These are phyloP conservation scores for Beauveria asiatica DNA, from an alignment of 2,329 filamentous ascomycete species.

Conservation along the genomic window DNA sequence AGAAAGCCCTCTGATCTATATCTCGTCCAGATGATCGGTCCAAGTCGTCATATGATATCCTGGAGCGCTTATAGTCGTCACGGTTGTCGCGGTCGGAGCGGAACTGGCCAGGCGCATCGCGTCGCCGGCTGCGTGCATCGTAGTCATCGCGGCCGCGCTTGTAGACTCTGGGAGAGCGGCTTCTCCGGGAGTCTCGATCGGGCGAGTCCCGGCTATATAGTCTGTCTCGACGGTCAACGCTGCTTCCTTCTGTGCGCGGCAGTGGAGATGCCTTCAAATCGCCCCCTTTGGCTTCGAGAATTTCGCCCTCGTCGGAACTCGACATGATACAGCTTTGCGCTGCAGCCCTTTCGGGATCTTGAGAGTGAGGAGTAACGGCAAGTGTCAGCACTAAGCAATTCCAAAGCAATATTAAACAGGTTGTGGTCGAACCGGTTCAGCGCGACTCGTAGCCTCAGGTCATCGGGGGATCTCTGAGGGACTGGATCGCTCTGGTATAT, in stretches of 20 bases:
- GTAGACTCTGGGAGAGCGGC: constrained; percentile 54
- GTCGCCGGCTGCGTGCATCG: constrained; percentile 36
- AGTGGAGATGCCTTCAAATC: constrained; percentile 80
- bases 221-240: constrained; percentile 92
- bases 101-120: constrained; percentile 49
- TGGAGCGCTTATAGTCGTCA: constrained; percentile 38
- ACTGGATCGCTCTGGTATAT: neutral
- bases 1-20: constrained; percentile 31
- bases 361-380: constrained; percentile 15
- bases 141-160: constrained; percentile 59
- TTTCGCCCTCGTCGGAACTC: constrained; percentile 82
- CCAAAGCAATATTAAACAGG: constrained; percentile 21
- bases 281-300: constrained; percentile 61
- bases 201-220: constrained; percentile 53
- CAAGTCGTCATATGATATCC: constrained; percentile 47
- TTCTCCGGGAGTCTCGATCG: constrained; percentile 44
- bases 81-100: constrained; percentile 55
- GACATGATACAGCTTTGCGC: constrained; percentile 25
- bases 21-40: constrained; percentile 37
- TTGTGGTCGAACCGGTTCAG: constrained; percentile 36
- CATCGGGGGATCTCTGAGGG: constrained; percentile 15
- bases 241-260: constrained; percentile 64
- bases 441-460: constrained; percentile 28
- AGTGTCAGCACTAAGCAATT: constrained; percentile 29
- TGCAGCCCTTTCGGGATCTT: constrained; percentile 17